These are phyloP conservation scores for Hymenoscyphus repandus DNA, from an alignment of 2,329 filamentous ascomycete species.

Conservation along the genomic window DNA sequence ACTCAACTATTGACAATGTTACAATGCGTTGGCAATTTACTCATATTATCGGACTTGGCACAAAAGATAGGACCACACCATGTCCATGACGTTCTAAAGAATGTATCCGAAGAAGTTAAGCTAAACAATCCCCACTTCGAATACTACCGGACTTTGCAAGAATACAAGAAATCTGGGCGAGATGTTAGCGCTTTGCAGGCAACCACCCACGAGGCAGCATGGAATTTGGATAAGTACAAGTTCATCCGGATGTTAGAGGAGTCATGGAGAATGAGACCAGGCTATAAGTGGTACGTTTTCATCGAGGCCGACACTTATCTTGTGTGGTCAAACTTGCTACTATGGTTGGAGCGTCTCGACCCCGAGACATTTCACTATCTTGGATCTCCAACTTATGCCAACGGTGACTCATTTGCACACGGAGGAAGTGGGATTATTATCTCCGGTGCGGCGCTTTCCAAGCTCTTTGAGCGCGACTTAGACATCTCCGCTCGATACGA, in stretches of 20 bases:
- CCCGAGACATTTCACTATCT: neutral
- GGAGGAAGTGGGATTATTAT: constrained; percentile 50
- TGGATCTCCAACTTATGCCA: neutral
- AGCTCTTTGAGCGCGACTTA: constrained; percentile 35
- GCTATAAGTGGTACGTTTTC: constrained; percentile 52
- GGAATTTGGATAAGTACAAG: constrained; percentile 56
- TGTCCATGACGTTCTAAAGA: constrained; percentile 42
- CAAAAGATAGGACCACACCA: constrained; percentile 41
- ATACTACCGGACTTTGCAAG: constrained; percentile 36
- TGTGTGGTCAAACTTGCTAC: constrained; percentile 44
- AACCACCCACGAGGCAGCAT: constrained; percentile 34
- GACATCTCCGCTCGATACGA: too few relatives aligned
- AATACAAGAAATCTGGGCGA: neutral
- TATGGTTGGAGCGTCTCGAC: neutral
- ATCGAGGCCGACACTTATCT: constrained; percentile 54
- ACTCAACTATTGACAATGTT: constrained; percentile 48
- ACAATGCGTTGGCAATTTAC: constrained; percentile 42
- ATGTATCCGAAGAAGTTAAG: constrained; percentile 36
- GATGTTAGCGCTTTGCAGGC: neutral
- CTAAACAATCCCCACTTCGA: constrained; percentile 39
- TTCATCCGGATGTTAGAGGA: constrained; percentile 53
- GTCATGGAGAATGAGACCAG: constrained; percentile 42
- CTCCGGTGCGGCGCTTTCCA: constrained; percentile 37
- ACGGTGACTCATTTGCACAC: constrained; percentile 40
- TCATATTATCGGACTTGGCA: constrained; percentile 54